Base-by-base conservation (phyloP, 176 grass and related monocot species). In the Aegilops bicornis region DNA sequence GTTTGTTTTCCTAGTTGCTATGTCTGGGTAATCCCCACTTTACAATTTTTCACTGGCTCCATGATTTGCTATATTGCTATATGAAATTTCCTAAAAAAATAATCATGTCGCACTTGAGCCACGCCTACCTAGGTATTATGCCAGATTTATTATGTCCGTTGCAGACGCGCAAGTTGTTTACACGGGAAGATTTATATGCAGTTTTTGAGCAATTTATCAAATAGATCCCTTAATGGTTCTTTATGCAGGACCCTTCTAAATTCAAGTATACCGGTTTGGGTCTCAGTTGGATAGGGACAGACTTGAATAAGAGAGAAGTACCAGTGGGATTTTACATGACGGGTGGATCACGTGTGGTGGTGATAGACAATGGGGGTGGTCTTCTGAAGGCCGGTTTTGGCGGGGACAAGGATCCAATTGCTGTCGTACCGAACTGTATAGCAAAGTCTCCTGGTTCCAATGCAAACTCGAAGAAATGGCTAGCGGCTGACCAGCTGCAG, bases 351-450 rank as follows among this genome's bases (percentile, higher is more conserved):
- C 60, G 78, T 39, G 93, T 96, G 29, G 96, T 98, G 82, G 96
- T 98, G 42, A 30, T 98, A 50, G 96, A 98, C 86, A 98, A 98
- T 45, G 93, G 96, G 8, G 96, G 93, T n/a, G 93, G 96, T 15
- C 86, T 98, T 77, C 82, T 95, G 33, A 98, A 98, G 84, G 96
- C 91, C 48, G 96, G 96, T 17, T 98, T 98, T 77, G 93, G 90
- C 2, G 96, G 93, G 22, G 93, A 96, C 10, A 85, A 79, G 73
- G 94, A 98, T 78, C 96, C 96, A 2, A 60, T 88, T 36, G 88
- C 88, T 1, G 87, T 96, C 59, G 96, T 98, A n/a, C 93, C 96
- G 6, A 98, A 98, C 85, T 96, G 96, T 65, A 86, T 96, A 80
- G 93, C 90, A 15, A 89, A 91, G 27, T 64, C 87, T 54, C 79